phyloP scores from a whole-genome alignment of 345 rosid species.

The Stellera chamaejasme region DNA sequence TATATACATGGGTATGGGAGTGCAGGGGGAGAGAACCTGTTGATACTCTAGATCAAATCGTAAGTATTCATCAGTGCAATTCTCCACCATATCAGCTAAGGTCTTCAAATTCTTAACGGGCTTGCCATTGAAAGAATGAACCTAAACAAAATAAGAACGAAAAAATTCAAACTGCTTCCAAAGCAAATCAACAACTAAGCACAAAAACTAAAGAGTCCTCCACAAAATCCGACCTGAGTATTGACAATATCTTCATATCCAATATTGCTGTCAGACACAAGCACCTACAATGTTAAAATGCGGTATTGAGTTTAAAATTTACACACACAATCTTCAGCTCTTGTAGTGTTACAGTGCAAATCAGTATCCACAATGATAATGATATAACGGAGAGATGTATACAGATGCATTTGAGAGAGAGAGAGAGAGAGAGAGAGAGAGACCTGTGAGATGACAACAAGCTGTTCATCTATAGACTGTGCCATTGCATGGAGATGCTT shows the following conservation, averaged over 20 bases:
- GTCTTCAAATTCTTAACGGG: slow-evolving; percentile 79
- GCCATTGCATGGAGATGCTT: slow-evolving; percentile 91
- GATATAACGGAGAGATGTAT: no score
- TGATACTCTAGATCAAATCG: slow-evolving; percentile 78
- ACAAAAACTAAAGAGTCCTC: background rate
- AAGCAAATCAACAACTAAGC: background rate
- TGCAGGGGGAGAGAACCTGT: slow-evolving; percentile 41
- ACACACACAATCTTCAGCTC: background rate
- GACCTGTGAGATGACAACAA: slow-evolving; percentile 91
- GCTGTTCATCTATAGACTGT: slow-evolving; percentile 72
- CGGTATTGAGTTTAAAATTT: background rate
- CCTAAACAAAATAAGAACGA: slow-evolving; percentile 34
- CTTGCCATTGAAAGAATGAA: slow-evolving; percentile 73
- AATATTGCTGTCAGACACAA: slow-evolving; percentile 86
- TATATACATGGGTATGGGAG: background rate
- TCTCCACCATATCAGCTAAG: slow-evolving; percentile 80
- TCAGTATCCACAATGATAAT: no score
- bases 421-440: slow-evolving; percentile 1
- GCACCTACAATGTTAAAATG: slow-evolving; percentile 41
- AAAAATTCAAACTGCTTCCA: slow-evolving; percentile 3
- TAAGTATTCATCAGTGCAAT: slow-evolving; percentile 67
- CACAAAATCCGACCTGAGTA: slow-evolving; percentile 50
- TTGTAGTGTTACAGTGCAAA: background rate
- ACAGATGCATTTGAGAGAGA: background rate
- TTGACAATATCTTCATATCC: slow-evolving; percentile 95